phyloP scores from a whole-genome alignment of 495 filamentous ascomycete genomes.

The Trichoderma erinaceum region DNA sequence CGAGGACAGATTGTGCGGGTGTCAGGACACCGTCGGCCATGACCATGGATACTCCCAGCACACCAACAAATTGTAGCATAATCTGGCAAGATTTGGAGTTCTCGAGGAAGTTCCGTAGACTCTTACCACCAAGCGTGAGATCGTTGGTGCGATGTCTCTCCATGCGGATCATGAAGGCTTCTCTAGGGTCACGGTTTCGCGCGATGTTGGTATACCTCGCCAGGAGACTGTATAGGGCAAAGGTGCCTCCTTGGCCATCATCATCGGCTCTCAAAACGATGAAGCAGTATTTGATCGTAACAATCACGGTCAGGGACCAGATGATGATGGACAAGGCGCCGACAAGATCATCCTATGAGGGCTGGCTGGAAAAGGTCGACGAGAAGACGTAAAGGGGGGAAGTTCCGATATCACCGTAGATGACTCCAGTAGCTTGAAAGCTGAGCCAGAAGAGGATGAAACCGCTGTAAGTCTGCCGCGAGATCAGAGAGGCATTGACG shows the following conservation, averaged over 20 bases:
- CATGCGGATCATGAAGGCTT: conserved; percentile 45
- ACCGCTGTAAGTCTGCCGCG: not conserved
- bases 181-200: conserved; percentile 46
- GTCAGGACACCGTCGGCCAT: conserved; percentile 64
- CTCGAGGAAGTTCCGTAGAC: conserved; percentile 53
- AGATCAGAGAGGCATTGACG: not conserved
- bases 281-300: conserved; percentile 58
- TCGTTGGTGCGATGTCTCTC: conserved; percentile 53
- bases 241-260: conserved; percentile 66
- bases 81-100: conserved; percentile 43
- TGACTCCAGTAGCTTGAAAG: conserved; percentile 58
- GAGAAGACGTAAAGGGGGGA: conserved; percentile 65
- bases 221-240: conserved; percentile 64
- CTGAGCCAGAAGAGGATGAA: not conserved
- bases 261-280: conserved; percentile 45
- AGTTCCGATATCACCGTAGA: conserved; percentile 74
- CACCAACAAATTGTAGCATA: conserved; percentile 59
- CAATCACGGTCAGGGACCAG: conserved; percentile 68
- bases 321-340: conserved; percentile 68
- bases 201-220: conserved; percentile 52
- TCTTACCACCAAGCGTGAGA: conserved; percentile 44
- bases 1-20: conserved; percentile 63
- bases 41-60: conserved; percentile 65
- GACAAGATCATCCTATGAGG: conserved; percentile 55
- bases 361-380: conserved; percentile 56